phyloP scores from a whole-genome alignment of 176 grass and related monocot species.

The Lolium multiflorum region DNA sequence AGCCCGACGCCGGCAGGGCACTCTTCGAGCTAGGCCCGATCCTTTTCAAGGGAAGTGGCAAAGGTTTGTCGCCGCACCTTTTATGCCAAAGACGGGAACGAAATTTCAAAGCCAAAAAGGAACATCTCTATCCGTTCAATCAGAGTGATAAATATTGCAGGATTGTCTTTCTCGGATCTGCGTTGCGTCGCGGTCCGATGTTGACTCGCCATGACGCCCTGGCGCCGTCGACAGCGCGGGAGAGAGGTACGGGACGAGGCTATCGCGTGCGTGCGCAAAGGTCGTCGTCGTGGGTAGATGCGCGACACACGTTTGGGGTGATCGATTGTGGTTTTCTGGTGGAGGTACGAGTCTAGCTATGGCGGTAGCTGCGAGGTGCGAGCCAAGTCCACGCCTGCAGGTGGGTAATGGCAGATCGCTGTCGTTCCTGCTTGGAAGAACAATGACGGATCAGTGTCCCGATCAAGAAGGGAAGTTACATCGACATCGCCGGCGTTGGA shows the following conservation, averaged over 20 bases:
- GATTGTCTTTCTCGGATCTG: slow-evolving; percentile 40
- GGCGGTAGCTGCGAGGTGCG: not conserved
- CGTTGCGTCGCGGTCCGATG: slow-evolving; percentile 18
- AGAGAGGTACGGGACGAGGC: slow-evolving; percentile 42
- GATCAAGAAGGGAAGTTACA: slow-evolving; percentile 15
- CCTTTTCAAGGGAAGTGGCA: slow-evolving; percentile 35
- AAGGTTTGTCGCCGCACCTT: not conserved
- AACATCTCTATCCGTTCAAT: not conserved
- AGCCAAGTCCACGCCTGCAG: no score
- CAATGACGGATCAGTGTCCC: slow-evolving; percentile 24
- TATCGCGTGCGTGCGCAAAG: not conserved
- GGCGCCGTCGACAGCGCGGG: not conserved
- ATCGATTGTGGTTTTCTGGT: not conserved
- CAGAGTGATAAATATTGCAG: not conserved
- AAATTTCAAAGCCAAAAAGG: not conserved
- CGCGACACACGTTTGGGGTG: slow-evolving; percentile 3
- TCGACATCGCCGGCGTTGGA: slow-evolving; percentile 26
- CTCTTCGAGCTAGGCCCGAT: slow-evolving; percentile 25
- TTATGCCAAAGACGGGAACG: not conserved
- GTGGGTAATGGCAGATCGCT: not conserved
- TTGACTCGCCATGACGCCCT: not conserved
- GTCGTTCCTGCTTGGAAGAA: not conserved
- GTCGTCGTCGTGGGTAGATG: slow-evolving; percentile 5
- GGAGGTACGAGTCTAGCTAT: slow-evolving; percentile 28
- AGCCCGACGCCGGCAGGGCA: slow-evolving; percentile 20